Conservation (phyloP, 2,329 filamentous ascomycete genomes). For the Monosporascus sp. region DNA sequence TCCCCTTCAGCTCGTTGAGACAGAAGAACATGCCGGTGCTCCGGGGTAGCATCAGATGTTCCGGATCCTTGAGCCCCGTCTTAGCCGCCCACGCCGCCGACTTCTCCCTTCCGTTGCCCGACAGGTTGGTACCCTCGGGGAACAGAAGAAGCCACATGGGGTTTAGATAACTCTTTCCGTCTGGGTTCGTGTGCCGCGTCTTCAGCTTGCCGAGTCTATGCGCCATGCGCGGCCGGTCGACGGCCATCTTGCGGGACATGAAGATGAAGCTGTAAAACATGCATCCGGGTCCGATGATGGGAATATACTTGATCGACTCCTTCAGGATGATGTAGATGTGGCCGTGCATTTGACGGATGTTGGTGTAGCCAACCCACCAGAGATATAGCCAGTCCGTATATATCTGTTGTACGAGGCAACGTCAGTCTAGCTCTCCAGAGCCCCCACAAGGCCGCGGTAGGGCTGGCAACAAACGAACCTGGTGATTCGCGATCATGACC, state of each 20-base stretch:
- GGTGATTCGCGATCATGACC: conserved; percentile 82
- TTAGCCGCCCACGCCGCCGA: conserved; percentile 75
- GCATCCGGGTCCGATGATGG: conserved; percentile 74
- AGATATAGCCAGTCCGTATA: conserved; percentile 92
- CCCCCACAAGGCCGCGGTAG: background rate
- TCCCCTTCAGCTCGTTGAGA: conserved; percentile 66
- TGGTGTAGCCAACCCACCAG: conserved; percentile 90
- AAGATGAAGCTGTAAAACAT: conserved; percentile 89
- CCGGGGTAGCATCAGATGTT: conserved; percentile 71
- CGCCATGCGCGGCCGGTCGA: conserved; percentile 70
- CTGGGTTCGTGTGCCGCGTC: conserved; percentile 46
- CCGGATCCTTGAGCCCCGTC: conserved; percentile 63
- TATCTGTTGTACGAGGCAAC: conserved; percentile 41
- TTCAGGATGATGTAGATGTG: conserved; percentile 89
- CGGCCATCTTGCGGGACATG: conserved; percentile 82
- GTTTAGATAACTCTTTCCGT: conserved; percentile 53
- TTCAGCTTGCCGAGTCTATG: conserved; percentile 69
- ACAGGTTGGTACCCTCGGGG: conserved; percentile 81
- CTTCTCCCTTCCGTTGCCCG: conserved; percentile 61
- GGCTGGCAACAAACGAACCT: conserved; percentile 39
- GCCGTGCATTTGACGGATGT: conserved; percentile 69
- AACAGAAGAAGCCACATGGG: conserved; percentile 92
- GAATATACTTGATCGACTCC: conserved; percentile 77
- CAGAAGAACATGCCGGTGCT: conserved; percentile 80
- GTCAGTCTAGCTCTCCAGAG: conserved; percentile 12